phyloP scores from a whole-genome alignment of 805 yeast genomes.

The Metschnikowia henanensis region DNA sequence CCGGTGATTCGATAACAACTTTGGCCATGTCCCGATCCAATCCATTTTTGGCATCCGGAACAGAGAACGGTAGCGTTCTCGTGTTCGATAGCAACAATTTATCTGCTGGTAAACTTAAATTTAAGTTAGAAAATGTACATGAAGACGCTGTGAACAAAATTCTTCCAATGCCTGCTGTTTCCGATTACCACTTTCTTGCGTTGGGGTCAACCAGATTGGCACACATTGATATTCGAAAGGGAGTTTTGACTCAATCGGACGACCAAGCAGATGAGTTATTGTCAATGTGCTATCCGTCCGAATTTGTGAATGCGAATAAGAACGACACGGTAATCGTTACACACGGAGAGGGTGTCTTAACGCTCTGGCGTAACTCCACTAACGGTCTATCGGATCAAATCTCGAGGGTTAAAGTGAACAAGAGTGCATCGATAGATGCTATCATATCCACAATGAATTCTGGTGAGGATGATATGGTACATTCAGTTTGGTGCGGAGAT shows the following conservation, averaged over 20 bases:
- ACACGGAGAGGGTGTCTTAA: conserved; percentile 87
- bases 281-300: conserved; percentile 63
- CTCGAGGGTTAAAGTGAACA: conserved; percentile 66
- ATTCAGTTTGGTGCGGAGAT: conserved; percentile 74
- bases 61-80: conserved; percentile 69
- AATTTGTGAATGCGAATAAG: conserved; percentile 46
- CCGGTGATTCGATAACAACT: conserved; percentile 41
- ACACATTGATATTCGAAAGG: conserved; percentile 76
- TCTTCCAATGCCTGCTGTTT: conserved; percentile 64
- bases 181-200: conserved; percentile 76
- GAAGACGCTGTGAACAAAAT: conserved; percentile 79
- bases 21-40: conserved; percentile 46
- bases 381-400: conserved; percentile 77
- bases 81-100: conserved; percentile 61
- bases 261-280: conserved; percentile 94
- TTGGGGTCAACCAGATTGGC: conserved; percentile 82
- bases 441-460: conserved; percentile 56
- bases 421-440: conserved; percentile 73
- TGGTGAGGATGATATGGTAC: conserved; percentile 44
- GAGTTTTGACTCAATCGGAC: conserved; percentile 65
- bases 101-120: conserved; percentile 37
- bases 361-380: conserved; percentile 77
- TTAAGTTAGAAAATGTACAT: conserved; percentile 55
- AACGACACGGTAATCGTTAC: conserved; percentile 74
- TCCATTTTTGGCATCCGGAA: conserved; percentile 54